A percentile compares a stretch with the other conserved stretches of the same genome.
Evolutionary conservation across 495 filamentous ascomycete species (phyloP).

Genomic region (Penicillium antarcticum): DNA sequence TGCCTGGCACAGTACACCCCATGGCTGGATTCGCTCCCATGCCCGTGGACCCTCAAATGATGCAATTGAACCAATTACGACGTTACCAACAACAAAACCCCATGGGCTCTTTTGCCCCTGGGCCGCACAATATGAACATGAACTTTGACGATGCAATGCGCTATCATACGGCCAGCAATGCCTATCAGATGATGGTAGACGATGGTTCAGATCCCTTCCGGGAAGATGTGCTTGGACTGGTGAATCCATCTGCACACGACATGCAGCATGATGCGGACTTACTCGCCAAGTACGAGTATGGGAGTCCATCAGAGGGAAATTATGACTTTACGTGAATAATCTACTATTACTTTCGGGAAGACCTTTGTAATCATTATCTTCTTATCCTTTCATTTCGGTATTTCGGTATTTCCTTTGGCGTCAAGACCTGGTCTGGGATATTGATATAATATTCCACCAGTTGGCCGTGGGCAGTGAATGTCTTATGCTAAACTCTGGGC

Average conservation of each 20-base stretch:
- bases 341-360: slow-evolving; percentile 3
- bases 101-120: slow-evolving; percentile 36
- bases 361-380: slow-evolving; percentile 4
- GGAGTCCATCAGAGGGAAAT: slow-evolving; percentile 37
- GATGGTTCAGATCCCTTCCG: slow-evolving; percentile 40
- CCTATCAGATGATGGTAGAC: slow-evolving; percentile 47
- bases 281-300: slow-evolving; percentile 42
- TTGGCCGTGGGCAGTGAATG: neutral
- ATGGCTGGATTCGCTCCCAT: slow-evolving; percentile 39
- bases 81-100: slow-evolving; percentile 37
- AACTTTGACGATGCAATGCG: slow-evolving; percentile 43
- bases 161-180: slow-evolving; percentile 34
- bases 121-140: slow-evolving; percentile 24
- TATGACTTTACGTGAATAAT: slow-evolving; percentile 36
- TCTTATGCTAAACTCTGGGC: neutral
- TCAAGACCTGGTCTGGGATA: neutral
- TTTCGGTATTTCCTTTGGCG: slow-evolving; percentile 1
- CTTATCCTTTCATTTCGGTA: neutral
- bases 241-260: slow-evolving; percentile 40
- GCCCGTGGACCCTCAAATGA: slow-evolving; percentile 46
- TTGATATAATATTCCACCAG: slow-evolving; percentile 4
- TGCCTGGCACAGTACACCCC: slow-evolving; percentile 31
- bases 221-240: slow-evolving; percentile 38
- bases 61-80: slow-evolving; percentile 38
- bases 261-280: slow-evolving; percentile 44